phyloP scores from a whole-genome alignment of 176 grass and related monocot species.

The Ensete glaucum region DNA sequence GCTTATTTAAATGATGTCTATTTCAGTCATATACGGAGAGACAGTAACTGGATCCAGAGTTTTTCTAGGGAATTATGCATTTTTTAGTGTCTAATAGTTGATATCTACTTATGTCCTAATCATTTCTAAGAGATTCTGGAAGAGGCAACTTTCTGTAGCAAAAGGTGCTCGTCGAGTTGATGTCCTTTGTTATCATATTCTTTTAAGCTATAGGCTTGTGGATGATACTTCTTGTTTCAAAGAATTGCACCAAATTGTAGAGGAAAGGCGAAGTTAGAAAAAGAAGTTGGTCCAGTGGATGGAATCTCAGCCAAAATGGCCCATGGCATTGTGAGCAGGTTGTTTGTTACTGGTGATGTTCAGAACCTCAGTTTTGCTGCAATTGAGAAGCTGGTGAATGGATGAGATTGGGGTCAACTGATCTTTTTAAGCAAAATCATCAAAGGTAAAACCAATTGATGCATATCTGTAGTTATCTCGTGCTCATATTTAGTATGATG shows the following conservation, averaged over 20 bases:
- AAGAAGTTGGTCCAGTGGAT: constrained; percentile 83
- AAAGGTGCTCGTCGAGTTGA: constrained; percentile 91
- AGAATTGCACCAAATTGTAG: constrained; percentile 69
- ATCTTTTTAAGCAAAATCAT: constrained; percentile 33
- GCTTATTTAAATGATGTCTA: background rate
- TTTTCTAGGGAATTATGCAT: background rate
- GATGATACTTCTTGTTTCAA: constrained; percentile 54
- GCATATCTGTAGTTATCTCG: constrained; percentile 12
- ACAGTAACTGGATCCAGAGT: background rate
- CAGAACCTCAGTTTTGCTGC: constrained; percentile 77
- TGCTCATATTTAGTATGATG: background rate
- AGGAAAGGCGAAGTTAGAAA: constrained; percentile 87
- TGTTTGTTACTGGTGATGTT: constrained; percentile 57
- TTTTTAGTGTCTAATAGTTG: background rate
- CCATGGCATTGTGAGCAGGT: constrained; percentile 93
- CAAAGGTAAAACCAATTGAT: constrained; percentile 48
- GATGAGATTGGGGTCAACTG: constrained; percentile 37
- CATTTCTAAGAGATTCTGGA: constrained; percentile 69
- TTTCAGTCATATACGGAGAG: too few species aligned
- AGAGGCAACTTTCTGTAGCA: constrained; percentile 72
- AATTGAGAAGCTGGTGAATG: constrained; percentile 68
- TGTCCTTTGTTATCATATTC: constrained; percentile 81
- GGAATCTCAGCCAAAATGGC: constrained; percentile 86
- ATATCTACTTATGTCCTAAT: constrained; percentile 18
- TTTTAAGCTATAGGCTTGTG: constrained; percentile 66